Percentiles rank a stretch among this genome's conserved stretches.
These are phyloP conservation scores for Uronychia binucleata DNA, from an alignment of 73 alveolate species.

Conservation along the genomic window DNA sequence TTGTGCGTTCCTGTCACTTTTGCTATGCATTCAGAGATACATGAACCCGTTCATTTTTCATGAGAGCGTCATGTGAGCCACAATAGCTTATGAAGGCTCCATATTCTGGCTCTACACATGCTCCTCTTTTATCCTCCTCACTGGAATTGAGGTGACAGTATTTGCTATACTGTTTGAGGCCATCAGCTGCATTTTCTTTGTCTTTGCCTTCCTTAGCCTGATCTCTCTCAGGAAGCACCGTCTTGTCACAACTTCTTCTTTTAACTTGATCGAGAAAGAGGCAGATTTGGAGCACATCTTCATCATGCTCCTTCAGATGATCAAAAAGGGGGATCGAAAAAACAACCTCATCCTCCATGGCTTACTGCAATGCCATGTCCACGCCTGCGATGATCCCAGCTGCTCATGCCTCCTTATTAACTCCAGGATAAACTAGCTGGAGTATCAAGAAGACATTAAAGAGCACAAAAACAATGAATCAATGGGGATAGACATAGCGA, in stretches of 20 bases:
- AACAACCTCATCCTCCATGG: slow-evolving; percentile 3
- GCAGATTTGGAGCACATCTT: not conserved
- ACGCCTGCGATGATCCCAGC: not conserved
- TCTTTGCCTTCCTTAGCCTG: not conserved
- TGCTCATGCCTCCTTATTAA: not conserved
- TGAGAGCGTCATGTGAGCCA: not conserved
- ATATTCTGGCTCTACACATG: not conserved
- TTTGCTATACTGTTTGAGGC: not conserved
- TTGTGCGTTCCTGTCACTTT: no score
- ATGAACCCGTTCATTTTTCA: not conserved
- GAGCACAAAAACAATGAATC: not conserved
- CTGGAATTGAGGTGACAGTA: not conserved
- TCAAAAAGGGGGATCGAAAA: not conserved
- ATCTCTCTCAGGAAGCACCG: not conserved
- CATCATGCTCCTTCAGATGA: not conserved
- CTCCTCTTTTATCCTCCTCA: not conserved
- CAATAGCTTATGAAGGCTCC: not conserved
- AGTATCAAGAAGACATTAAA: not conserved
- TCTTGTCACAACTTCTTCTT: not conserved
- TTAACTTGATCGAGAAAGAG: not conserved
- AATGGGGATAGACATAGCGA: no score
- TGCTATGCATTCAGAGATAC: not conserved
- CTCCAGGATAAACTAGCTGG: not conserved
- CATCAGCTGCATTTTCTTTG: not conserved
- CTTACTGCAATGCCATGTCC: not conserved